Conservation (phyloP, 208 protist genomes). For the Tritrichomonas foetus region DNA sequence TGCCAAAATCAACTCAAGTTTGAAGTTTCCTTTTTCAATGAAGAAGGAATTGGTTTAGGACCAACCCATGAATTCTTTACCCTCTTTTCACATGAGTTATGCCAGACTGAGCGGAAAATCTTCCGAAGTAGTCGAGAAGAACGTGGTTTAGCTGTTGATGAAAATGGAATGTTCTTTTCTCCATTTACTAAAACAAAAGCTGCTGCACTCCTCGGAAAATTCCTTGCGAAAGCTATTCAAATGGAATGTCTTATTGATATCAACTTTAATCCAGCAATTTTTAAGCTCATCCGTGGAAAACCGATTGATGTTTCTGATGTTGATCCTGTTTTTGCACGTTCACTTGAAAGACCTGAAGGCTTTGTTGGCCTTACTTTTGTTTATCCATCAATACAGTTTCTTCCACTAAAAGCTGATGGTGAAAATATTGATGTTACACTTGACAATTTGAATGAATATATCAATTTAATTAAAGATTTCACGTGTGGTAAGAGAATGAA, state of each 20-base stretch:
- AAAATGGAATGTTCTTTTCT: neutral
- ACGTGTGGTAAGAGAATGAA: neutral
- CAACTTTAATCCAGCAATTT: constrained; percentile 4
- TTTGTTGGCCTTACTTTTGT: neutral
- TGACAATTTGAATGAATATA: neutral
- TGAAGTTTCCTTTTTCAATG: neutral
- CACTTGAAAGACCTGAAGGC: neutral
- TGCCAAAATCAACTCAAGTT: neutral
- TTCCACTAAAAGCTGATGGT: neutral
- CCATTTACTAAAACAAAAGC: neutral
- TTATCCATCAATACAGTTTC: neutral
- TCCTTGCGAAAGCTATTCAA: constrained; percentile 7
- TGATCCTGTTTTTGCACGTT: neutral
- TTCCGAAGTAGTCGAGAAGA: neutral
- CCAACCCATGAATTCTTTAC: neutral
- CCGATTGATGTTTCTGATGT: neutral
- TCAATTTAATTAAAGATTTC: neutral
- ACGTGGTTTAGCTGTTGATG: neutral
- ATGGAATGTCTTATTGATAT: neutral
- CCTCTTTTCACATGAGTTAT: neutral
- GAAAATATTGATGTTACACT: neutral
- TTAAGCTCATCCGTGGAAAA: neutral
- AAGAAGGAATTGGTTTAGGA: neutral
- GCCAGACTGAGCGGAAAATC: neutral
- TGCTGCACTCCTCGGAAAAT: neutral